Percentiles rank a stretch among this genome's conserved stretches.
Conservation (phyloP, 495 filamentous ascomycete species). For the Halenospora varia region DNA sequence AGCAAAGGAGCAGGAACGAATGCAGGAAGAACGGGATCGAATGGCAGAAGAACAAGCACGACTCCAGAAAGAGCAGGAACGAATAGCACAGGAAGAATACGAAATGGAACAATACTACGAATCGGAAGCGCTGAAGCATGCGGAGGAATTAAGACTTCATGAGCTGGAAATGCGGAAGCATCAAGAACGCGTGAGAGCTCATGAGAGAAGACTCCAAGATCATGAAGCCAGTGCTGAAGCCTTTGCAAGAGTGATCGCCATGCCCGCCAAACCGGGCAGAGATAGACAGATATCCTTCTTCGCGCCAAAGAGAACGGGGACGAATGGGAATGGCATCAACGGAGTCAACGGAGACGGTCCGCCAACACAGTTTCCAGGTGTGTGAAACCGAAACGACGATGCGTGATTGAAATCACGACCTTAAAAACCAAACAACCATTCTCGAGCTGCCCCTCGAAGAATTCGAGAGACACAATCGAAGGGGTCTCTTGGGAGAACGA, state of each 20-base stretch:
- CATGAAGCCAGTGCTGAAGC: slow-evolving; percentile 22
- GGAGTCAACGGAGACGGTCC: not conserved
- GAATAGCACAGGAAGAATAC: slow-evolving; percentile 38
- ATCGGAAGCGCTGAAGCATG: slow-evolving; percentile 34
- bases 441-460: too few species aligned
- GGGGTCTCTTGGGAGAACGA: too few species aligned
- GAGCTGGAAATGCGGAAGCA: slow-evolving; percentile 18
- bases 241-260: slow-evolving; percentile 23
- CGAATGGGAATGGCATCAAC: not conserved
- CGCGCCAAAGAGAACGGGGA: not conserved
- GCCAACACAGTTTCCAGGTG: not conserved
- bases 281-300: slow-evolving; percentile 19
- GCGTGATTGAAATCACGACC: too few species aligned
- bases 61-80: slow-evolving; percentile 38
- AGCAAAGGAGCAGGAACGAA: slow-evolving; percentile 20
- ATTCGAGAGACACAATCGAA: too few species aligned
- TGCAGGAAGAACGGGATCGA: slow-evolving; percentile 30
- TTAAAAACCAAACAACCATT: too few species aligned
- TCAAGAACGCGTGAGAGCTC: slow-evolving; percentile 19
- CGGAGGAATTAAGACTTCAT: slow-evolving; percentile 34
- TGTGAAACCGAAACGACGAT: too few species aligned
- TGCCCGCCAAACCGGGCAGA: slow-evolving; percentile 22
- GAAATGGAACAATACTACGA: slow-evolving; percentile 38
- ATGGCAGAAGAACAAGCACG: slow-evolving; percentile 37
- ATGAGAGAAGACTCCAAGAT: slow-evolving; percentile 17